Evolutionary conservation across 1,284 basidiomycete species (phyloP).

Genomic region (Flammula alnicola): DNA sequence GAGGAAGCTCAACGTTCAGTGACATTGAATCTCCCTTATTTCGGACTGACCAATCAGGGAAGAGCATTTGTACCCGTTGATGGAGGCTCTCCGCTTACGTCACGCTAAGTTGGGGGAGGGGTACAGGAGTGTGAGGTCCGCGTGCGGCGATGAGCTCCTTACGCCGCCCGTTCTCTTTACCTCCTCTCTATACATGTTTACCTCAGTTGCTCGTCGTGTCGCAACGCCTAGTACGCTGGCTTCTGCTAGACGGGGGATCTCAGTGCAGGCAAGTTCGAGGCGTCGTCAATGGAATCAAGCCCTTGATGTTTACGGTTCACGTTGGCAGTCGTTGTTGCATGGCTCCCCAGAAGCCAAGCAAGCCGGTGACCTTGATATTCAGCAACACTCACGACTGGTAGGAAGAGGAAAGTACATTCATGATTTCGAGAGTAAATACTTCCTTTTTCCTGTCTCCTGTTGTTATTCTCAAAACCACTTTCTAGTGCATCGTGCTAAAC

Average conservation of each 20-base stretch:
- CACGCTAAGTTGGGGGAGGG: slow-evolving; percentile 14
- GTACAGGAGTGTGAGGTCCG: slow-evolving; percentile 1
- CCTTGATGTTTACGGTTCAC: neutral
- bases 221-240: slow-evolving; percentile 21
- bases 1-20: no score
- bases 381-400: slow-evolving; percentile 84
- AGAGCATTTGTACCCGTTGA: neutral
- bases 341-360: slow-evolving; percentile 87
- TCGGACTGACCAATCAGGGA: neutral
- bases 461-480: slow-evolving; percentile 10
- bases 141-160: slow-evolving; percentile 14
- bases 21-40: no score
- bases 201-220: slow-evolving; percentile 28
- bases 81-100: slow-evolving; percentile 25
- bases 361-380: slow-evolving; percentile 75
- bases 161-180: slow-evolving; percentile 9
- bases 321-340: slow-evolving; percentile 56
- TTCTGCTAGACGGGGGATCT: slow-evolving; percentile 51
- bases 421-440: slow-evolving; percentile 79
- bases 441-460: neutral
- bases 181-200: slow-evolving; percentile 25
- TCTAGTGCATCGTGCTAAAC: slow-evolving; percentile 83
- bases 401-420: slow-evolving; percentile 89
- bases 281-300: neutral
- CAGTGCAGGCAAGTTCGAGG: slow-evolving; percentile 57